Evolutionary conservation across 2,329 filamentous ascomycete species (phyloP).

Genomic region (Ceratocystiopsis sp.): DNA sequence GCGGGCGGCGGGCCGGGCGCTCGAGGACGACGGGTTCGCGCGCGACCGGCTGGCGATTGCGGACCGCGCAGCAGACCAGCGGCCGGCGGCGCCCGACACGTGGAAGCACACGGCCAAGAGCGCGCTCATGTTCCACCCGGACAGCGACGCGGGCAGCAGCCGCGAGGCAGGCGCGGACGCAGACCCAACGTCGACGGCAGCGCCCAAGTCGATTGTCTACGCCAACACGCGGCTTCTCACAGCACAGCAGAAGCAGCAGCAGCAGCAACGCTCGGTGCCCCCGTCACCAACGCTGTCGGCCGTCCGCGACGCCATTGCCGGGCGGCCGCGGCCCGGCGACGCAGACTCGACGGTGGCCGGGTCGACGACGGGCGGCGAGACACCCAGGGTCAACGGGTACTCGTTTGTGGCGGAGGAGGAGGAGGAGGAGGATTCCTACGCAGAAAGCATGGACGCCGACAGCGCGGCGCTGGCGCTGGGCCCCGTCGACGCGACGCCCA

Average conservation of each 20-base stretch:
- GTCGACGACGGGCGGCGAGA: constrained; percentile 43
- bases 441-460: constrained; percentile 22
- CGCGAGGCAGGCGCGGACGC: constrained; percentile 46
- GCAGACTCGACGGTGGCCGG: constrained; percentile 33
- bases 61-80: constrained; percentile 32
- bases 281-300: constrained; percentile 72
- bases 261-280: constrained; percentile 27
- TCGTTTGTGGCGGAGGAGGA: constrained; percentile 78
- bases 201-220: constrained; percentile 62
- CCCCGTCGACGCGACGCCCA: constrained; percentile 45
- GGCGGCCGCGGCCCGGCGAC: constrained; percentile 44
- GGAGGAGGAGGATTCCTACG: constrained; percentile 9
- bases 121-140: constrained; percentile 68
- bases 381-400: constrained; percentile 83
- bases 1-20: constrained; percentile 20
- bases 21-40: constrained; percentile 40
- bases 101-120: constrained; percentile 68
- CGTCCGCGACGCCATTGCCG: constrained; percentile 68
- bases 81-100: constrained; percentile 59
- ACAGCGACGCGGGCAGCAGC: constrained; percentile 41
- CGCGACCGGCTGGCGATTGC: constrained; percentile 45
- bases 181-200: constrained; percentile 54
- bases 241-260: not conserved
- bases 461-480: constrained; percentile 35
- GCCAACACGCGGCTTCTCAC: constrained; percentile 51